Conservation (phyloP, 2,329 filamentous ascomycete species). For the Colletotrichum aenigma region DNA sequence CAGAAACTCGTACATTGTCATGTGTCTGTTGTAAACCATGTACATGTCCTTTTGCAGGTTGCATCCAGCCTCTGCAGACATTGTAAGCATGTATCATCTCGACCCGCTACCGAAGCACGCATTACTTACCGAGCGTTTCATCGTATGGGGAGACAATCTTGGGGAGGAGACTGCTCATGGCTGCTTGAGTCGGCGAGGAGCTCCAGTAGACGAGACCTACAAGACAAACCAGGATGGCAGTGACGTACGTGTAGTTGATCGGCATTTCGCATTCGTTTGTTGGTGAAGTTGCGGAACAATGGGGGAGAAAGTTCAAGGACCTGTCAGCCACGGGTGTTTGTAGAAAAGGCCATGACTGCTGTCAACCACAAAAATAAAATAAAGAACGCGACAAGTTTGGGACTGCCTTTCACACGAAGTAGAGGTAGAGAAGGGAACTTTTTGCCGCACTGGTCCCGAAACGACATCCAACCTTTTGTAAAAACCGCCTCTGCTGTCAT, state of each 20-base stretch:
- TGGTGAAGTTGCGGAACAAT: neutral
- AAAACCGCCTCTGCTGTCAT: neutral
- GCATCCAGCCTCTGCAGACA: neutral
- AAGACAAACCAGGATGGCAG: neutral
- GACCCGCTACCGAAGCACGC: fast-evolving
- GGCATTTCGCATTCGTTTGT: neutral
- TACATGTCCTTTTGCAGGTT: neutral
- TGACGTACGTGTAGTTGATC: neutral
- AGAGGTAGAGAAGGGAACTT: neutral
- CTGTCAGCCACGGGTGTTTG: neutral
- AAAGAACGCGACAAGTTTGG: neutral
- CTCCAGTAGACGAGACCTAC: neutral
- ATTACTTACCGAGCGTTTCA: neutral
- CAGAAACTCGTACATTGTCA: neutral
- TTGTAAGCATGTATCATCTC: neutral
- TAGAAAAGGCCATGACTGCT: neutral
- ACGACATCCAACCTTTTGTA: fast-evolving
- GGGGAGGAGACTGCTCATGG: neutral
- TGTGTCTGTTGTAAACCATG: neutral
- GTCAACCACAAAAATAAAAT: neutral
- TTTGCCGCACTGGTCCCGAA: neutral
- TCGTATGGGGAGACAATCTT: neutral
- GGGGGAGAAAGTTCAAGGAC: neutral
- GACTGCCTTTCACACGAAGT: neutral
- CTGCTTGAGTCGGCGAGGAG: neutral